Evolutionary conservation across 164 flowering plant genomes (phyloP).

Genomic region (Umbellularia californica): DNA sequence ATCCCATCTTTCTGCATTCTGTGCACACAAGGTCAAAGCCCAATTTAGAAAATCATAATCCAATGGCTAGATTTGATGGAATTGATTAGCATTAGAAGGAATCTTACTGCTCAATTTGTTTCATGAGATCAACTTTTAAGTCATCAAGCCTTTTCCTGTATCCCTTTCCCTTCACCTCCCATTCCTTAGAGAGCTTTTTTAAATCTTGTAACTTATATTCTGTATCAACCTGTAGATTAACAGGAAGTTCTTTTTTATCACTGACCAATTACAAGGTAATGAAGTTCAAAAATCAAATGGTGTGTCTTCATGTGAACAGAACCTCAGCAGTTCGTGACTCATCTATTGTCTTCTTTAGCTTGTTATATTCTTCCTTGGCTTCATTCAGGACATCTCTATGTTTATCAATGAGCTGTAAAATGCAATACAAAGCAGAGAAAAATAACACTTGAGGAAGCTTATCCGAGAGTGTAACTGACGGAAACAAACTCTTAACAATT

Average conservation of each 20-base stretch:
- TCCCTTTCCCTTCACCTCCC: conserved; percentile 72
- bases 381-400: conserved; percentile 70
- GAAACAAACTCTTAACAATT: background rate
- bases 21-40: conserved; percentile 8
- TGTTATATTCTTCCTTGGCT: conserved; percentile 69
- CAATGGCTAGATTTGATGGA: background rate
- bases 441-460: background rate
- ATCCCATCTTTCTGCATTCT: conserved; percentile 89
- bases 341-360: conserved; percentile 47
- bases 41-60: background rate
- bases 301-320: background rate
- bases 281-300: background rate
- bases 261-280: background rate
- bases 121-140: conserved; percentile 43
- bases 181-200: conserved; percentile 69
- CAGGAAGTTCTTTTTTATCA: conserved; percentile 1
- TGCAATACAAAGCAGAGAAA: conserved; percentile 8
- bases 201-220: conserved; percentile 81
- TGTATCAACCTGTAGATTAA: conserved; percentile 65
- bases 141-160: conserved; percentile 76
- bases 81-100: background rate
- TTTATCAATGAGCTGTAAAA: conserved; percentile 57
- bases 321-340: conserved; percentile 77
- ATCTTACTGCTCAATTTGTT: conserved; percentile 90
- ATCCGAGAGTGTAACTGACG: background rate